These are phyloP conservation scores for Teunomyces tritomae DNA, from an alignment of 805 yeast species.

Conservation along the genomic window DNA sequence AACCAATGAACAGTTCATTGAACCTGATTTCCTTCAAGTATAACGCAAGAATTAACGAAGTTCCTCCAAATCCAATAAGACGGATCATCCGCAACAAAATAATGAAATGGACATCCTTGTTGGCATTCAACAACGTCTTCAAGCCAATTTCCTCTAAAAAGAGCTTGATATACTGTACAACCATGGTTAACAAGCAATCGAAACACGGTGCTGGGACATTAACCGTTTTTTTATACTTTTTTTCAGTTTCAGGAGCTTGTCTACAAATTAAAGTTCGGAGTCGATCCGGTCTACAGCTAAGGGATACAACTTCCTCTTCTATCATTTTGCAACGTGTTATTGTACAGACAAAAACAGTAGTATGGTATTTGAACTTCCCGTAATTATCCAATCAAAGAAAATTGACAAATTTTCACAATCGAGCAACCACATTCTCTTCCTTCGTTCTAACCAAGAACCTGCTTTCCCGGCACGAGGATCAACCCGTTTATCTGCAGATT, in stretches of 20 bases:
- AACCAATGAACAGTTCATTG: constrained; percentile 43
- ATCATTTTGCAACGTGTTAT: not conserved
- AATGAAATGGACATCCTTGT: constrained; percentile 31
- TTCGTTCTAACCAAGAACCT: no score
- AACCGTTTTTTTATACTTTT: not conserved
- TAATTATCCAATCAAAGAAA: no score
- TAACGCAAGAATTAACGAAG: constrained; percentile 40
- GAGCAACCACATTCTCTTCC: no score
- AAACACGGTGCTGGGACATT: not conserved
- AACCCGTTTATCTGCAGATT: not conserved
- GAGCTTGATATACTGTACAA: constrained; percentile 11
- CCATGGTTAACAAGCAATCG: not conserved
- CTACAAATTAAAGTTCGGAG: not conserved
- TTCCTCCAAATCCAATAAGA: constrained; percentile 36
- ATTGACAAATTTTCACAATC: no score
- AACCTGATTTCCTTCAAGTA: constrained; percentile 43
- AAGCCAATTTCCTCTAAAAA: constrained; percentile 33
- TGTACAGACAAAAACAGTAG: not conserved
- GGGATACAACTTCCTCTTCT: not conserved
- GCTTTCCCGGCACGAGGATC: not conserved
- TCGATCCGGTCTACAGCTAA: not conserved
- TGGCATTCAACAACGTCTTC: constrained; percentile 25
- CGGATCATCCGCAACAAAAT: constrained; percentile 33
- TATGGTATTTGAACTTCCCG: not conserved
- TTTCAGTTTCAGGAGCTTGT: not conserved